Conservation (phyloP, 805 yeast species). For the Teunomyces lycoperdinae region DNA sequence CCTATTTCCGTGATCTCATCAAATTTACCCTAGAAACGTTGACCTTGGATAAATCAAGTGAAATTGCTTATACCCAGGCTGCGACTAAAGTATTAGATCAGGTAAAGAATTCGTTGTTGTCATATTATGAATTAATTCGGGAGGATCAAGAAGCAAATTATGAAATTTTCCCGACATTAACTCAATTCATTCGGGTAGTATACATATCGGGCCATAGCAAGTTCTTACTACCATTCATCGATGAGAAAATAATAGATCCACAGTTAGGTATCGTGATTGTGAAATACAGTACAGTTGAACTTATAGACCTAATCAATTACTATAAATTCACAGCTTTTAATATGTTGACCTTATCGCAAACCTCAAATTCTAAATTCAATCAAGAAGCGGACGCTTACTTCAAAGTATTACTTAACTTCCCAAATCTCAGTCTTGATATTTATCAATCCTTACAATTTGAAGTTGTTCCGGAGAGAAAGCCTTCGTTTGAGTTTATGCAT, state of each 20-base stretch:
- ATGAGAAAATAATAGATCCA: constrained; percentile 11
- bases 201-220: constrained; percentile 19
- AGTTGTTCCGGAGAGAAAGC: background rate
- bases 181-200: constrained; percentile 13
- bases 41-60: constrained; percentile 1
- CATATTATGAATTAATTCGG: constrained; percentile 6
- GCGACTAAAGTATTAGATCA: background rate
- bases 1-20: constrained; percentile 2
- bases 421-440: constrained; percentile 15
- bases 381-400: constrained; percentile 23
- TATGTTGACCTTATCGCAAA: constrained; percentile 18
- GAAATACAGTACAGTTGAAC: constrained; percentile 11
- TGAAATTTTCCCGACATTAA: constrained; percentile 14
- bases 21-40: constrained; percentile 9
- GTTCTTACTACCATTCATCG: constrained; percentile 14
- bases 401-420: constrained; percentile 19
- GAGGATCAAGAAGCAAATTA: constrained; percentile 8
- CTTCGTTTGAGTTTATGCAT: background rate
- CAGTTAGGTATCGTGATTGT: constrained; percentile 19
- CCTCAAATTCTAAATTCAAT: constrained; percentile 7
- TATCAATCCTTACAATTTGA: constrained; percentile 8
- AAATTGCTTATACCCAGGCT: background rate
- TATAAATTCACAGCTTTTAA: constrained; percentile 29
- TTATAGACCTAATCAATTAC: constrained; percentile 19
- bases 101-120: constrained; percentile 5